Evolutionary conservation across 2,329 filamentous ascomycete genomes (phyloP), one percentile per base, ranked within the genome.

Genomic region (Talaromyces funiculosus): DNA sequence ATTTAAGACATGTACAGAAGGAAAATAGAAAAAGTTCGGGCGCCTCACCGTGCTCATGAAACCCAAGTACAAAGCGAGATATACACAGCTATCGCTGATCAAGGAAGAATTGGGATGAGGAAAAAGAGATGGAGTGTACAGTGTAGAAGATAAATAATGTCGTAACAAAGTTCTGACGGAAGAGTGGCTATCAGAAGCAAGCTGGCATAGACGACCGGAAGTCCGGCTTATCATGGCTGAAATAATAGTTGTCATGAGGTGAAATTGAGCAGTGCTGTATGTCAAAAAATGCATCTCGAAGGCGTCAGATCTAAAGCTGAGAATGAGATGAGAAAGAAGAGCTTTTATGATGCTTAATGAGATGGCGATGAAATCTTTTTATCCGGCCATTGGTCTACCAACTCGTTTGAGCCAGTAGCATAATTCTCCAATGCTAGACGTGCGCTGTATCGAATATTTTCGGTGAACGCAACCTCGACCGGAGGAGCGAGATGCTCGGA

Each of bases 401-500:
- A 49, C 9, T 60, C 53, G n/a, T 53, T 61, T 4, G 49, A 55
- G 24, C 59, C 58, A 26, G 47, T 49, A 35, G 55, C 53, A 29
- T 61, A 51, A 37, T 62, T 61, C 38, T 54, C 51, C 12, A 62
- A 18, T 9, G 33, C 47, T 33, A 62, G 22, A 16, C 61, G 61
- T 9, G 61, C 57, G 49, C 63, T 64, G 22, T 57, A 62, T 38
- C 63, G 51, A 31, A 64, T 61, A 26, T 62, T 63, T 35, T 62
- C 60, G 12, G 62, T 64, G 16, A 51, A 64, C 4, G 63, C 43
- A 31, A 62, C 38, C 26, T 64, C 63, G 8, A 62, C 51, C 4
- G 57, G 55, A 10, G 29, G 40, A 16, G 40, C 62, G 20, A 40
- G 12, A 62, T 64, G 62, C 53, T 57, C 59, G 2, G 63, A 59